Evolutionary conservation across 1,284 basidiomycete genomes (phyloP).

Genomic region (Volvariella volvacea): DNA sequence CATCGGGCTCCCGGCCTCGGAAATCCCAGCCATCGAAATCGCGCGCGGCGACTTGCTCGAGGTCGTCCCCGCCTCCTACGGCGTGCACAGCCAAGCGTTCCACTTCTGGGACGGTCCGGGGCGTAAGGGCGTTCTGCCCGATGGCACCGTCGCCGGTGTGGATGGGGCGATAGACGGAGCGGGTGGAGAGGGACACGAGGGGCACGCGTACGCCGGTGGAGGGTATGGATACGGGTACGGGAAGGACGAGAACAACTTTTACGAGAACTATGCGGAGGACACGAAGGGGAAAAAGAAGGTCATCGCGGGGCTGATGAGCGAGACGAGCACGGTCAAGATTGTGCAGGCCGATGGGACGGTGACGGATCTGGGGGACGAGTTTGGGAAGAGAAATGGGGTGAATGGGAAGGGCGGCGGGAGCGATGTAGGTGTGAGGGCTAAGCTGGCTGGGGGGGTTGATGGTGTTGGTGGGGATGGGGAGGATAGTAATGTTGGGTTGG

Average conservation of each 20-base stretch:
- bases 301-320: too few relatives aligned
- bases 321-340: too few relatives aligned
- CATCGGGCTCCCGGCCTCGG: conserved; percentile 91
- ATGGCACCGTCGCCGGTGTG: neutral
- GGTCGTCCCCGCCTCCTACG: conserved; percentile 86
- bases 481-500: too few relatives aligned
- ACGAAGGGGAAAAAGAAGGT: conserved; percentile 61
- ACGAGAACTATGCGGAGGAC: conserved; percentile 82
- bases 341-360: too few relatives aligned
- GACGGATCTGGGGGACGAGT: too few relatives aligned
- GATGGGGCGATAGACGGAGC: conserved; percentile 7
- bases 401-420: too few relatives aligned
- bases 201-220: too few relatives aligned
- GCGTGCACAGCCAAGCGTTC: conserved; percentile 82
- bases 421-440: too few relatives aligned
- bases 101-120: conserved; percentile 91
- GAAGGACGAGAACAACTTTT: conserved; percentile 69
- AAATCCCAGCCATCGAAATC: conserved; percentile 96
- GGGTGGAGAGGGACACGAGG: neutral
- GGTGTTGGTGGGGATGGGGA: too few relatives aligned
- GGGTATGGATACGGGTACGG: conserved; percentile 14
- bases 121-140: conserved; percentile 37
- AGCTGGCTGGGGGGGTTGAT: too few relatives aligned
- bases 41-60: conserved; percentile 87
- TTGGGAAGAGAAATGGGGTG: too few relatives aligned